phyloP scores from a whole-genome alignment of 805 yeast genomes.

The Sporopachydermia quercuum region DNA sequence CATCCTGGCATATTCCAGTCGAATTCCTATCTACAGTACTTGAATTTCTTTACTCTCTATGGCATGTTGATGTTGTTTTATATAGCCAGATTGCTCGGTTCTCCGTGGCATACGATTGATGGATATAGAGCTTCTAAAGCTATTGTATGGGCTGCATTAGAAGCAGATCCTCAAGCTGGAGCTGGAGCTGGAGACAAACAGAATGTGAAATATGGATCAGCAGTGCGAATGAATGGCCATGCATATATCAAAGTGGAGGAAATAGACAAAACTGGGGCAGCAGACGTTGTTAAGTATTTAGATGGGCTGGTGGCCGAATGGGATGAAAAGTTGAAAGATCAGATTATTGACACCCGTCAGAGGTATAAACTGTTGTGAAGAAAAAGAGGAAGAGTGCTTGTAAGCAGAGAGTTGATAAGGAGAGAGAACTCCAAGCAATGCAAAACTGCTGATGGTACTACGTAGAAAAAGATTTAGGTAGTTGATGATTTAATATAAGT shows the following conservation, averaged over 20 bases:
- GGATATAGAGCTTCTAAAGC: conserved; percentile 89
- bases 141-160: conserved; percentile 49
- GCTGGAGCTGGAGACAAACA: conserved; percentile 29
- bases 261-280: conserved; percentile 48
- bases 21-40: conserved; percentile 58
- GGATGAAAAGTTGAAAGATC: conserved; percentile 63
- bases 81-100: conserved; percentile 67
- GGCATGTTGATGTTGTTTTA: conserved; percentile 82
- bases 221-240: conserved; percentile 45
- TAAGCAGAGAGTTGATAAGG: too few species aligned
- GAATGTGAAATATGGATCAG: conserved; percentile 57
- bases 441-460: too few species aligned
- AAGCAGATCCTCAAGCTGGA: conserved; percentile 32
- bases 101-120: conserved; percentile 76
- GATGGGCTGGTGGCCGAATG: conserved; percentile 45
- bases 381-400: conserved; percentile 1
- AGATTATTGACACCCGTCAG: conserved; percentile 41
- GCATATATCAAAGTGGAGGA: conserved; percentile 44
- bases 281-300: conserved; percentile 51
- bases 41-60: conserved; percentile 65
- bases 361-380: neutral
- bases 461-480: too few species aligned
- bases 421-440: too few species aligned
- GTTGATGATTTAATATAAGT: too few species aligned
- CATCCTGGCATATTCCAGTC: conserved; percentile 94